Base-by-base conservation (phyloP, 73 alveolate species). In the Paramecium tetraurelia region DNA sequence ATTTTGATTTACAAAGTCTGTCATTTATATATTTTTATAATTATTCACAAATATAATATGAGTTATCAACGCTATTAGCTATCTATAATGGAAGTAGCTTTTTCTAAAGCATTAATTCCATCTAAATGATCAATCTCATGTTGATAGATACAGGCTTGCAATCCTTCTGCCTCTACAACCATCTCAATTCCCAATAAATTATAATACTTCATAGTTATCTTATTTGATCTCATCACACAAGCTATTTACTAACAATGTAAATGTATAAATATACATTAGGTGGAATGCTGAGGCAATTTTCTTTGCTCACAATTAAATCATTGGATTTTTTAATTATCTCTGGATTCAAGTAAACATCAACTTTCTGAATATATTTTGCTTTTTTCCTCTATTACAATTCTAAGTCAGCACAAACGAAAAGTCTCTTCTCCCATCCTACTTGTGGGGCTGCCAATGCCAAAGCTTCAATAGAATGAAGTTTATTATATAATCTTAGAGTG, bases 51-150 rank as follows among this genome's bases (percentile, higher is more conserved):
- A 53, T 4, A 53, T 53, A 18, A n/a, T 53, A 3, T 48, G 59
- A 48, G 21, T 53, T 53, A 20, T n/a, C 69, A 63, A 2, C 20
- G 7, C 29, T 33, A 63, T 63, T 63, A 16, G 8, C 12, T 21
- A 20, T 72, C 86, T 12, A 8, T 10, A 72, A 72, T 31, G 14
- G 85, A 29, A 5, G 24, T 11, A 40, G 93, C 94, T 31, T 14
- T 77, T 4, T 72, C 59, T 29, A 40, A 7, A 6, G 33, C 33
- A 33, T 43, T 33, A 2, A 44, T 40, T 43, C 93, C 94, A 11
- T 88, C 27, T 35, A 88, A 40, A 71, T 88, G 94, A 38, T 88
- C 94, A 12, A 88, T n/a, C 9, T 88, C 94, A 88, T 88, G 94
- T 21, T 88, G 58, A 71, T 71, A 71, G 9, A 88, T 72, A 3